phyloP scores from a whole-genome alignment of 192 early-diverging fungal genomes.

The Backusella parvicylindrica region DNA sequence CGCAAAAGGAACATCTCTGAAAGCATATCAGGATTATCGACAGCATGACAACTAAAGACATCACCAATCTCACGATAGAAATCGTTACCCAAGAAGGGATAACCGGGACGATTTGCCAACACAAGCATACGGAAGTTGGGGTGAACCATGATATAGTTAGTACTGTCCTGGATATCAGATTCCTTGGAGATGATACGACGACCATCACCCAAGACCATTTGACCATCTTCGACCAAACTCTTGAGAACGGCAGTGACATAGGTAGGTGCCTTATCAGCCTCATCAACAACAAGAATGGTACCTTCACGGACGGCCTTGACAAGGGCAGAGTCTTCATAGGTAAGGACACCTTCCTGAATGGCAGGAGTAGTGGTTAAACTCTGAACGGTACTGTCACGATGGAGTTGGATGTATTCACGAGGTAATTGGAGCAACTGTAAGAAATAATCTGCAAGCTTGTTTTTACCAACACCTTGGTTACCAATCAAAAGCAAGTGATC shows the following conservation, averaged over 20 bases:
- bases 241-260: constrained; percentile 75
- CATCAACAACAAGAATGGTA: constrained; percentile 73
- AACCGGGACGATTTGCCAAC: constrained; percentile 78
- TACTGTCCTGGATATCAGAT: constrained; percentile 35
- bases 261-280: constrained; percentile 81
- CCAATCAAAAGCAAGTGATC: constrained; percentile 81
- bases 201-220: constrained; percentile 77
- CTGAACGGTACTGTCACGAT: constrained; percentile 78
- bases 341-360: constrained; percentile 63
- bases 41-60: constrained; percentile 68
- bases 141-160: constrained; percentile 53
- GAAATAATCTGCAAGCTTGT: constrained; percentile 65
- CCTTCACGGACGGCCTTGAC: constrained; percentile 45
- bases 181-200: constrained; percentile 60
- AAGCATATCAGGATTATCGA: constrained; percentile 75
- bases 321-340: constrained; percentile 68
- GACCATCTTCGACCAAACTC: constrained; percentile 70
- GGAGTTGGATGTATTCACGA: constrained; percentile 77
- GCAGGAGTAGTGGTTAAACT: constrained; percentile 72
- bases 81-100: constrained; percentile 78
- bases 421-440: constrained; percentile 66
- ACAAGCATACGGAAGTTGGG: constrained; percentile 80
- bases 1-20: constrained; percentile 70
- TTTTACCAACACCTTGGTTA: constrained; percentile 75
- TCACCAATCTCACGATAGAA: constrained; percentile 80